Percentiles rank a stretch among this genome's conserved stretches.
Conservation (phyloP, 2,329 filamentous ascomycete genomes). For the Clarireedia homoeocarpa region DNA sequence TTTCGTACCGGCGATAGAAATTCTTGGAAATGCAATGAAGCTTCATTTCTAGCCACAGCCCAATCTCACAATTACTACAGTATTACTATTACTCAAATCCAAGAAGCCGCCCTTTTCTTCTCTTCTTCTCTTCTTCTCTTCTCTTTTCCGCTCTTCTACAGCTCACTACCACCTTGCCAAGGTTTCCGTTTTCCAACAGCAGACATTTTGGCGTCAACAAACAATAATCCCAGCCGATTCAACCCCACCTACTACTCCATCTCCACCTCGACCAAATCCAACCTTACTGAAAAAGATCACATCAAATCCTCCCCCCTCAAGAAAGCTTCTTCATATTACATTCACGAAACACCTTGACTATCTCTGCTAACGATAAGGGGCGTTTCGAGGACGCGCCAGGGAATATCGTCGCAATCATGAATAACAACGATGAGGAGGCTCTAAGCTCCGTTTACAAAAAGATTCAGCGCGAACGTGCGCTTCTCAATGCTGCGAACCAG, state of each 20-base stretch:
- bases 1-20: too few relatives aligned
- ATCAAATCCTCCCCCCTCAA: not conserved
- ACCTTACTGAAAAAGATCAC: constrained; percentile 2
- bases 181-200: constrained; percentile 3
- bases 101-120: too few relatives aligned
- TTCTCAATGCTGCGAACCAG: constrained; percentile 87
- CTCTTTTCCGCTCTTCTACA: not conserved
- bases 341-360: not conserved
- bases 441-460: constrained; percentile 83
- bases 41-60: too few relatives aligned
- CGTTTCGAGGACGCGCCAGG: not conserved
- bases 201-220: constrained; percentile 8
- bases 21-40: too few relatives aligned
- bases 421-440: constrained; percentile 57
- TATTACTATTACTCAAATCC: too few relatives aligned
- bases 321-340: not conserved
- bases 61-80: too few relatives aligned
- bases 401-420: constrained; percentile 31
- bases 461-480: constrained; percentile 93
- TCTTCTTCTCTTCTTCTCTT: too few relatives aligned
- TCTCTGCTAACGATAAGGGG: not conserved
- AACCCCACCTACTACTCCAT: constrained; percentile 7
- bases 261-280: constrained; percentile 9
- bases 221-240: constrained; percentile 8
- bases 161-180: constrained; percentile 5